These are phyloP conservation scores for Solanum bulbocastanum DNA, from an alignment of 257 asterid species.

Conservation along the genomic window DNA sequence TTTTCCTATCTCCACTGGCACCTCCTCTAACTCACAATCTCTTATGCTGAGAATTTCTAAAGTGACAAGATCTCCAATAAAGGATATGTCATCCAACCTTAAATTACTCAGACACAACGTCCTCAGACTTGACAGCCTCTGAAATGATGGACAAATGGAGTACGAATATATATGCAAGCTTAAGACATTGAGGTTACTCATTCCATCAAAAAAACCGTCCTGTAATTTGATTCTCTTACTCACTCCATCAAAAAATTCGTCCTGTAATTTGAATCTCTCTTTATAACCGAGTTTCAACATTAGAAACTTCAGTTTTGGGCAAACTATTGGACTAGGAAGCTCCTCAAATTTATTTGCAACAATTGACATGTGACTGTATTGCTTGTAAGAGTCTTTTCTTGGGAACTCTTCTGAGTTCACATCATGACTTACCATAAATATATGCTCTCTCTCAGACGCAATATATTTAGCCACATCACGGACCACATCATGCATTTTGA, in stretches of 20 bases:
- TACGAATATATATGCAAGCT: not conserved
- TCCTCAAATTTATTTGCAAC: not conserved
- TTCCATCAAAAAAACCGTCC: not conserved
- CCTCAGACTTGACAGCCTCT: not conserved
- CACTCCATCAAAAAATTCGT: not conserved
- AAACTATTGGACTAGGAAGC: not conserved
- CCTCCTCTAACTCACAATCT: not conserved
- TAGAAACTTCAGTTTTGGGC: not conserved
- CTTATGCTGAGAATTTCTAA: not conserved
- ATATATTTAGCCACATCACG: not conserved
- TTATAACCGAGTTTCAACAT: not conserved
- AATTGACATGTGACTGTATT: not conserved
- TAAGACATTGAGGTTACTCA: not conserved
- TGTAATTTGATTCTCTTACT: not conserved
- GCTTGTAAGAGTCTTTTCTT: not conserved
- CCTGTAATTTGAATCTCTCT: not conserved
- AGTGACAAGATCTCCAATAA: not conserved
- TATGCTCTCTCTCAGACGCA: not conserved
- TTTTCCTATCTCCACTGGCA: not conserved
- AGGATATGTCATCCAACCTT: not conserved
- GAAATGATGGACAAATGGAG: not conserved
- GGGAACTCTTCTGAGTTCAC: not conserved
- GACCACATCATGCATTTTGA: constrained; percentile 8
- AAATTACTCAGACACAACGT: not conserved
- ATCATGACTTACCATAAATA: not conserved